Evolutionary conservation across 2,329 filamentous ascomycete species (phyloP), one percentile per base, ranked within the genome.

Genomic region (Chaetomium sp.): DNA sequence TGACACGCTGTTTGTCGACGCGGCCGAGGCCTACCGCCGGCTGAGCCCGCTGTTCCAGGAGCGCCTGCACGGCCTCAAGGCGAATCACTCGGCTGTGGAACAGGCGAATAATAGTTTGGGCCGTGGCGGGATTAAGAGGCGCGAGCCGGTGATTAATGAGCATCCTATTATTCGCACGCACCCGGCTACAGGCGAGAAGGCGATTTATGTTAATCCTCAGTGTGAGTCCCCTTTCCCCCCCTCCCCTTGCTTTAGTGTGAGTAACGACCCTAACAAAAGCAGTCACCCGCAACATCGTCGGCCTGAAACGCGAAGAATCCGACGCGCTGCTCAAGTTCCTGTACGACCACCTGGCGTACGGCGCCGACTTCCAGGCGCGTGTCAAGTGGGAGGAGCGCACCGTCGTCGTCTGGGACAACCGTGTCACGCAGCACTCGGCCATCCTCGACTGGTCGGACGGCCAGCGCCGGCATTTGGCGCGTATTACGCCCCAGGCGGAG

Each of bases 361-460:
- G 85, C 19, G 82, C 85, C 49, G 87, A 91, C 66, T 82, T 90
- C 68, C 88, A 91, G 63, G 78, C 78, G 5, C 80, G 88, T 32
- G 79, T 95, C 49, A 87, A 86, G 69, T 95, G 89, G 89, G 83
- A 84, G 63, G 77, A 82, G 44, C 80, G 82, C n/a, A 92, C 88
- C 0, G 89, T 95, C 1, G 87, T 94, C 1, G 84, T 92, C 0
- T 95, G 89, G 89, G 89, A 94, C 69, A 94, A 92, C 73, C 78
- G 89, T 36, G 82, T 91, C 0, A 91, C 87, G 8, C 80, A 84
- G 62, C 89, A 95, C 70, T 87, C 87, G 6, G 89, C 89, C 1
- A 74, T 92, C 41, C 75, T 92, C 3, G 89, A 95, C 69, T 95
- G 89, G 89, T 82, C 87, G 63, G 82, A 82, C 67, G 89, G 89